These are phyloP conservation scores for Plantago rigida DNA, from an alignment of 305 asterid genomes.

Conservation along the genomic window DNA sequence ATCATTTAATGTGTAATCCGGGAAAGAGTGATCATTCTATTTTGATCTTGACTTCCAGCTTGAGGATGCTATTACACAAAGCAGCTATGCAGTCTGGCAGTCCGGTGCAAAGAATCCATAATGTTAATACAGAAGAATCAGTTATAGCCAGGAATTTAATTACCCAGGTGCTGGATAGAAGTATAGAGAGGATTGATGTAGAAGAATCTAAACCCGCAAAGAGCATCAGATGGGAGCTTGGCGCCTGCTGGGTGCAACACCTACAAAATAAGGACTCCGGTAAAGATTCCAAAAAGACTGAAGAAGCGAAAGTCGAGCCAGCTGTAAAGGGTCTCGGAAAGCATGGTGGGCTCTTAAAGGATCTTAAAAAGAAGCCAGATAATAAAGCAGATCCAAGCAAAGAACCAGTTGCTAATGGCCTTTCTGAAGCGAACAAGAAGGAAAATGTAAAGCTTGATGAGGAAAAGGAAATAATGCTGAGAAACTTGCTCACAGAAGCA, in stretches of 20 bases:
- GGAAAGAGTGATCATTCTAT: conserved; percentile 17
- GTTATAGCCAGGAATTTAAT: conserved; percentile 39
- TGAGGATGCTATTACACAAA: conserved; percentile 75
- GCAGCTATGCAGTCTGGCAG: conserved; percentile 41
- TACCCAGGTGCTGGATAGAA: conserved; percentile 49
- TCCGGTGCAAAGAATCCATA: conserved; percentile 52
- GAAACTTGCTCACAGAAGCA: conserved; percentile 52
- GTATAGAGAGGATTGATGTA: conserved; percentile 47
- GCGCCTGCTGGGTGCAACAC: conserved; percentile 93
- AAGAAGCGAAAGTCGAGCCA: conserved; percentile 63
- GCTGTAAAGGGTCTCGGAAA: conserved; percentile 83
- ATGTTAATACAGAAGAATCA: conserved; percentile 48
- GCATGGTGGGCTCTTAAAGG: conserved; percentile 68
- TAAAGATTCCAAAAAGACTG: conserved; percentile 53
- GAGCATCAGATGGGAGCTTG: conserved; percentile 84
- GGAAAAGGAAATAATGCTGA: conserved; percentile 55
- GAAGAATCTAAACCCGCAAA: conserved; percentile 44
- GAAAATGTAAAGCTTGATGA: conserved; percentile 47
- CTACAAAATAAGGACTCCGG: conserved; percentile 63
- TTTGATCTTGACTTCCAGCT: conserved; percentile 38
- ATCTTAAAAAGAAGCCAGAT: conserved; percentile 59
- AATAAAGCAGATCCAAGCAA: conserved; percentile 43
- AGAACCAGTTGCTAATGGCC: conserved; percentile 35
- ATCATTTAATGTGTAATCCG: not conserved
- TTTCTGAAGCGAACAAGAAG: conserved; percentile 36